Conservation (phyloP, 139 green algal species). For the Mesotaenium endlicherianum region DNA sequence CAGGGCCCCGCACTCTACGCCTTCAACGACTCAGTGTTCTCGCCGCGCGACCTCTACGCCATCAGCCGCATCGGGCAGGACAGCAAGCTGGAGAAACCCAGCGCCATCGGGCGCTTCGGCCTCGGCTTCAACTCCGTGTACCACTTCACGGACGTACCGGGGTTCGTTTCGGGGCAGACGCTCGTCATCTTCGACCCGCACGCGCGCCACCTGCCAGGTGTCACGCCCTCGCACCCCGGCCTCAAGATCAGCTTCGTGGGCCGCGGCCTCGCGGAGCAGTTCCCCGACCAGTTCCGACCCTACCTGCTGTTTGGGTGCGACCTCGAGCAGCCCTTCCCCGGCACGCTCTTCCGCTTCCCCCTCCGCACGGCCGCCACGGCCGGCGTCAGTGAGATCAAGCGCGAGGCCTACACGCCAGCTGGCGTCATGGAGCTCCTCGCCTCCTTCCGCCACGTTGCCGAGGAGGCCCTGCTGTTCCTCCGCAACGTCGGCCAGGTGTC, state of each 20-base stretch:
- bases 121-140: conserved; percentile 76
- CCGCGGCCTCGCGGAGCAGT: conserved; percentile 63
- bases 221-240: conserved; percentile 35
- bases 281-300: conserved; percentile 71
- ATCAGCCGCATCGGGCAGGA: conserved; percentile 76
- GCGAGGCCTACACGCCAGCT: conserved; percentile 38
- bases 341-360: conserved; percentile 80
- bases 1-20: conserved; percentile 73
- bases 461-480: conserved; percentile 72
- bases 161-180: conserved; percentile 70
- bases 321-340: conserved; percentile 52
- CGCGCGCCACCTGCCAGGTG: conserved; percentile 62
- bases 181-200: conserved; percentile 81
- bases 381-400: conserved; percentile 68
- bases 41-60: conserved; percentile 63
- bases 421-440: conserved; percentile 58
- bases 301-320: conserved; percentile 71
- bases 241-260: conserved; percentile 70
- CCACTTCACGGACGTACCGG: conserved; percentile 75
- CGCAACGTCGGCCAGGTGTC: conserved; percentile 62
- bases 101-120: conserved; percentile 62
- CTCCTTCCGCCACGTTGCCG: conserved; percentile 56
- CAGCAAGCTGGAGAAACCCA: conserved; percentile 66
- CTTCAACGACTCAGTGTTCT: conserved; percentile 73
- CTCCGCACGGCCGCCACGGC: conserved; percentile 56